Evolutionary conservation across 306 rosid genomes (phyloP), one percentile per base, ranked within the genome.

Genomic region (Medicago ruthenica): DNA sequence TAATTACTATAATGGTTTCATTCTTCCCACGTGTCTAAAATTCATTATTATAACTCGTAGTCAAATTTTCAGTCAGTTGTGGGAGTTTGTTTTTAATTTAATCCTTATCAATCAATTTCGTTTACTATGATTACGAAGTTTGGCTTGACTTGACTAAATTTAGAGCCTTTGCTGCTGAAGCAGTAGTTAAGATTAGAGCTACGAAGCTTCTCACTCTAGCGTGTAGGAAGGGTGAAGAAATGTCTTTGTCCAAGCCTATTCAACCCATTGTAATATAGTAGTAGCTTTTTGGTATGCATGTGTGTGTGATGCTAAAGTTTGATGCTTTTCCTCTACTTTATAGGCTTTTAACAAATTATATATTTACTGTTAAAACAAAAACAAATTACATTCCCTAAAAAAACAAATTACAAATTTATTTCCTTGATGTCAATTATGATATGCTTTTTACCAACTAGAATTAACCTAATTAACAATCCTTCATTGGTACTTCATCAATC

Each of bases 161-260:
- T n/a, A n/a, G 57, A 61, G 20, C 13, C 55, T 37, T 44, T 40
- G 39, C 17, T 48, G 63, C 60, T 21, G 18, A 14, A 6, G 8
- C 50, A 27, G 60, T 40, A 18, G 14, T 36, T 36, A 12, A 61
- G 44, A 27, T 71, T 64, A 17, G 6, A 67, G 73, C 47, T 41
- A 74, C 5, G 80, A 82, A 78, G 70, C 31, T 82, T 82, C 83
- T 71, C 63, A 51, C 21, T 15, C 17, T n/a, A 82, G 9, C 54
- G 16, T 71, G 9, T 71, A 45, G 50, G 24, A 55, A 12, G 74
- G 68, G 39, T 9, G 64, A 67, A 71, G 75, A 76, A 81, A 76
- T 63, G 85, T 70, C 85, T 62, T 41, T 76, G 62, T 75, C 84
- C 54, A 62, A 51, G 54, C 51, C 67, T 53, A 69, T 24, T 39